Evolutionary conservation across 257 asterid genomes (phyloP).

Genomic region (Solanum sparsipilum): DNA sequence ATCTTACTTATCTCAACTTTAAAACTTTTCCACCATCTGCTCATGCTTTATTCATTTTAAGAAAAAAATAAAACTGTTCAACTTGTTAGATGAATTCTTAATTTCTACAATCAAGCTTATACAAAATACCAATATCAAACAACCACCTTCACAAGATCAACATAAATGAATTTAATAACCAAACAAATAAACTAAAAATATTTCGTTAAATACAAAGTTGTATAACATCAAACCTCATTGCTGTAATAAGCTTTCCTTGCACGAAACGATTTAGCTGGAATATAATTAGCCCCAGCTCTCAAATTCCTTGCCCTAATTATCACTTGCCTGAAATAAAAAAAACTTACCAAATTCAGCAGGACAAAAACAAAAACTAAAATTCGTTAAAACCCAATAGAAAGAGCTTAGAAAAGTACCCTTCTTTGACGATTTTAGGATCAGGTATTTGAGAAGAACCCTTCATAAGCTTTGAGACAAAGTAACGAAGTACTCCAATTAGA

Average conservation of each 20-base stretch:
- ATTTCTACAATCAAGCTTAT: not conserved
- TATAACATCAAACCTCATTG: slow-evolving; percentile 50
- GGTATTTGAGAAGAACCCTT: slow-evolving; percentile 71
- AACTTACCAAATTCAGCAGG: not conserved
- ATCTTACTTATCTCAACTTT: not conserved
- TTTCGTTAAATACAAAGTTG: not conserved
- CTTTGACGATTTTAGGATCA: slow-evolving; percentile 80
- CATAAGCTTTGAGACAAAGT: slow-evolving; percentile 88
- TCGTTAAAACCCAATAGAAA: not conserved
- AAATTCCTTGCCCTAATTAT: slow-evolving; percentile 92
- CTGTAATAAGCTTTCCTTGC: slow-evolving; percentile 70
- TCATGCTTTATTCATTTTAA: not conserved
- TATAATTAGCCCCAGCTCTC: slow-evolving; percentile 84
- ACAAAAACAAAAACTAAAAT: too few relatives aligned
- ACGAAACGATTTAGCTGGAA: slow-evolving; percentile 88
- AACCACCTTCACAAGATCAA: not conserved
- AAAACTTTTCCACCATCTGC: not conserved
- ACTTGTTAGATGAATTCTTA: not conserved
- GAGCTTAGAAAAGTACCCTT: slow-evolving; percentile 41
- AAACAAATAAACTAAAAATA: not conserved
- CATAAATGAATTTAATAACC: not conserved
- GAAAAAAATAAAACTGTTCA: not conserved
- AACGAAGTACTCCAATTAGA: slow-evolving; percentile 85
- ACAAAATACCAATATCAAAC: not conserved
- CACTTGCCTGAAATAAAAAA: slow-evolving; percentile 48